Conservation (phyloP, 768 basidiomycete genomes). For the Suillus spraguei region DNA sequence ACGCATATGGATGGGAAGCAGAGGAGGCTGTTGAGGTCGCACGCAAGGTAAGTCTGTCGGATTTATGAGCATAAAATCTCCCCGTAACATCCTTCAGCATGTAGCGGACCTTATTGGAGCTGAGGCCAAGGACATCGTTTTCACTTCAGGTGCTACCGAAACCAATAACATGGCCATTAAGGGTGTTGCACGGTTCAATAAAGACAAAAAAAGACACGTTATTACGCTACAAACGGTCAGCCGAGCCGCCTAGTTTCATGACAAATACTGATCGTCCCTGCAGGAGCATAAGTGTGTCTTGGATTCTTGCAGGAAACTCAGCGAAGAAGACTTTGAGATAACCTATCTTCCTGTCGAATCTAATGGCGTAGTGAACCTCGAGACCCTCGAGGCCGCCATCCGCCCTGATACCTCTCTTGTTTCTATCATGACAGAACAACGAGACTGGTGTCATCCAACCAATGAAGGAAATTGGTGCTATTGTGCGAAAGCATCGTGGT, state of each 20-base stretch:
- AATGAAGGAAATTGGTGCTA: slow-evolving; percentile 89
- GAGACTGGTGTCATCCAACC: slow-evolving; percentile 99
- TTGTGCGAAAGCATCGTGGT: slow-evolving; percentile 84
- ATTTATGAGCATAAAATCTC: slow-evolving; percentile 7
- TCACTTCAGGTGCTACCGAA: slow-evolving; percentile 98
- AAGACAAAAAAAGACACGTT: slow-evolving; percentile 89
- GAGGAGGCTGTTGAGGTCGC: slow-evolving; percentile 94
- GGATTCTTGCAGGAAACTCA: slow-evolving; percentile 93
- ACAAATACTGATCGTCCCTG: slow-evolving; percentile 3
- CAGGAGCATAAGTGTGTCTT: slow-evolving; percentile 99
- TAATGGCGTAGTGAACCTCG: slow-evolving; percentile 81
- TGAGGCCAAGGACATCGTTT: slow-evolving; percentile 92
- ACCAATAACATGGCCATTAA: slow-evolving; percentile 98
- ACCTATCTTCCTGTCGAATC: slow-evolving; percentile 95
- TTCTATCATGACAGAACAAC: slow-evolving; percentile 99
- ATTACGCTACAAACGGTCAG: slow-evolving; percentile 93
- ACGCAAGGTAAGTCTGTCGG: slow-evolving; percentile 58
- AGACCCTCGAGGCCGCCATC: slow-evolving; percentile 83
- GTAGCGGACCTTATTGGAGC: slow-evolving; percentile 93
- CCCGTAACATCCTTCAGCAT: slow-evolving; percentile 49
- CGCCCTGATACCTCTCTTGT: slow-evolving; percentile 93
- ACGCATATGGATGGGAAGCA: slow-evolving; percentile 99
- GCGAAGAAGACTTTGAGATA: slow-evolving; percentile 96
- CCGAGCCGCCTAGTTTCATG: slow-evolving; percentile 14
- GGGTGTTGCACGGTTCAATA: slow-evolving; percentile 94